A percentile compares a stretch with the other conserved stretches of the same genome.
Conservation (phyloP, 176 grass and related monocot genomes). For the Raddia guianensis region DNA sequence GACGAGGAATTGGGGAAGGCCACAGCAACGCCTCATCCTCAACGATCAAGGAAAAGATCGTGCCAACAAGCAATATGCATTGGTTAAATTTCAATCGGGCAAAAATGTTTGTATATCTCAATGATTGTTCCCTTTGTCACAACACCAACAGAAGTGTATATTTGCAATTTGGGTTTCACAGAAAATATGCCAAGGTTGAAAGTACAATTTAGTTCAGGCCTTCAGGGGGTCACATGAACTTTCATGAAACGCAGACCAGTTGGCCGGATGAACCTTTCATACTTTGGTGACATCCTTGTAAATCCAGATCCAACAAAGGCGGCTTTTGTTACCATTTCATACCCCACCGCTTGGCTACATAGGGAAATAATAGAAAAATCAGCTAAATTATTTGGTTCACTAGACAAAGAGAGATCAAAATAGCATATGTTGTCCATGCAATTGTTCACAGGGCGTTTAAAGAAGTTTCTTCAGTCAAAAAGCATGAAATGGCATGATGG, state of each 20-base stretch:
- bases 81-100: no score
- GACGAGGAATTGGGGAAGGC: no score
- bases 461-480: neutral
- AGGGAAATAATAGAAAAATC: constrained; percentile 4
- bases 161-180: constrained; percentile 88
- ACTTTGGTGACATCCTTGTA: constrained; percentile 91
- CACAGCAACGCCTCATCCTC: no score
- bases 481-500: neutral
- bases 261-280: constrained; percentile 82
- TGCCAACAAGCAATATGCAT: no score
- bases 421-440: neutral
- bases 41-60: no score
- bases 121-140: constrained; percentile 89
- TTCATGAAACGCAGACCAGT: constrained; percentile 84
- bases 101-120: constrained; percentile 53
- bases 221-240: constrained; percentile 73
- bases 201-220: constrained; percentile 84
- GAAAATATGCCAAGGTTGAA: constrained; percentile 90
- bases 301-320: constrained; percentile 89
- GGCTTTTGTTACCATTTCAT: constrained; percentile 92
- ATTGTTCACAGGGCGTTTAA: neutral
- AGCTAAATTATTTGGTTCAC: neutral
- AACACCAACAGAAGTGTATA: constrained; percentile 95
- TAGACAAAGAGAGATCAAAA: neutral
- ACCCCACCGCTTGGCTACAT: constrained; percentile 79